These are phyloP conservation scores for Onygena corvina DNA, from an alignment of 2,329 filamentous ascomycete species.

Conservation along the genomic window DNA sequence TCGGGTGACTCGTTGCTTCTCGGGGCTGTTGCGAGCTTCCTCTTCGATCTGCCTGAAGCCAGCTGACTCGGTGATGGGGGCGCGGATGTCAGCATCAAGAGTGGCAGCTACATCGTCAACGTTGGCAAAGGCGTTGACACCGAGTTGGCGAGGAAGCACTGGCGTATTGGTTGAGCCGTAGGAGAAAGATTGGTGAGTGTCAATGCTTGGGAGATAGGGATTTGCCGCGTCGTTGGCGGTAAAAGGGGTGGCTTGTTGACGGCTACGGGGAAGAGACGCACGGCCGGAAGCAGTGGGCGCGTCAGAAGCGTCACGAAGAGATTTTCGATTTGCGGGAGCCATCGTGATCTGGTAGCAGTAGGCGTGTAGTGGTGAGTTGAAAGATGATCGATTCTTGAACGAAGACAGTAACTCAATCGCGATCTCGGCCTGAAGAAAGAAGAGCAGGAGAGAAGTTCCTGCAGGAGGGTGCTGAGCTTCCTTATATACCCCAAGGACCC, in stretches of 20 bases:
- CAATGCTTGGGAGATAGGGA: conserved; percentile 27
- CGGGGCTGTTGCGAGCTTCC: conserved; percentile 10
- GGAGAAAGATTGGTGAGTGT: conserved; percentile 30
- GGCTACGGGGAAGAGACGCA: not conserved
- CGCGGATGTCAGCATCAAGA: conserved; percentile 24
- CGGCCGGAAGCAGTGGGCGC: too few relatives aligned
- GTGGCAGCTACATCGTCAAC: conserved; percentile 24
- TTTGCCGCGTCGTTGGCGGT: conserved; percentile 16
- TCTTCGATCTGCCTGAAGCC: conserved; percentile 20
- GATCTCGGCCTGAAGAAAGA: too few relatives aligned
- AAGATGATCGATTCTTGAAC: too few relatives aligned
- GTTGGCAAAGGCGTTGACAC: conserved; percentile 22
- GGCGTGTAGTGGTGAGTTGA: too few relatives aligned
- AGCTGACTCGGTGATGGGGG: conserved; percentile 14
- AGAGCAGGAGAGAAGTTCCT: too few relatives aligned
- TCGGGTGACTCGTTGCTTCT: conserved; percentile 10
- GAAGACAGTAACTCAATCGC: too few relatives aligned
- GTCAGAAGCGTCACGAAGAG: too few relatives aligned
- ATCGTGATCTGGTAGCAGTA: too few relatives aligned
- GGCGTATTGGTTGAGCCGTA: conserved; percentile 31
- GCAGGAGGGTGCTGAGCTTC: too few relatives aligned
- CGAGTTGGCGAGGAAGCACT: conserved; percentile 26
- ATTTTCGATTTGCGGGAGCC: too few relatives aligned
- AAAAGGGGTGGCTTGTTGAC: not conserved
- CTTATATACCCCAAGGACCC: too few relatives aligned